Base-by-base conservation (phyloP, 441 rosid genomes). In the Populus hybrid region DNA sequence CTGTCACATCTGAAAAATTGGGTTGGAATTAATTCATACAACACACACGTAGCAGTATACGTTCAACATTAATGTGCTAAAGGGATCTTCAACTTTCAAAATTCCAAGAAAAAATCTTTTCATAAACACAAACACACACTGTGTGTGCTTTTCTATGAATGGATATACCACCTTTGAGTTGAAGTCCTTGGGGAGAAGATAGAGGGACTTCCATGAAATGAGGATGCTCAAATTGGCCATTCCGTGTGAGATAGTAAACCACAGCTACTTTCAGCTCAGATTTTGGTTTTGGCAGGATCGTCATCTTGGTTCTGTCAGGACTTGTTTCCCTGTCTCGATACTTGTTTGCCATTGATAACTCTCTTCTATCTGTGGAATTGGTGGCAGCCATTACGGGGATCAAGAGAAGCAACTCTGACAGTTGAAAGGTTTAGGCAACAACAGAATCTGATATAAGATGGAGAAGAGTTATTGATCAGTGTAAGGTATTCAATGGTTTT, bases 141-240 rank as follows among this genome's bases (percentile, higher is more conserved):
- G 20, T 14, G 57, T 14, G 57, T 14, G 6, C 7, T 12, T 46
- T 46, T 18, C 5, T 69, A 20, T 40, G n/a, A 20, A 69, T 21
- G 14, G 4, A 4, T 57, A 26, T 21, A 20, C 16, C 78, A 95
- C 99, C 99, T 87, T 88, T 92, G 64, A 94, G 82, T 75, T 85
- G 84, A 75, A 95, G 93, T 28, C 98, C 94, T 23, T 89, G 77
- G 1, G 90, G 87, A 14, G 97, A 89, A 71, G 97, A 88, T 40
- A 91, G 75, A 14, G 87, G 82, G 76, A 95, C 95, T 69, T 92
- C 94, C 72, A 92, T 88, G 88, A 91, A 89, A 84, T 95, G 98
- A 75, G 99, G 98, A 78, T 91, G 97, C 80, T 94, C 99, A 26
- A 94, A 92, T 84, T 91, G 93, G 64, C 95, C 94, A 76, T 91